Base-by-base conservation (phyloP, 257 asterid genomes). In the Orobanche coerulescens region DNA sequence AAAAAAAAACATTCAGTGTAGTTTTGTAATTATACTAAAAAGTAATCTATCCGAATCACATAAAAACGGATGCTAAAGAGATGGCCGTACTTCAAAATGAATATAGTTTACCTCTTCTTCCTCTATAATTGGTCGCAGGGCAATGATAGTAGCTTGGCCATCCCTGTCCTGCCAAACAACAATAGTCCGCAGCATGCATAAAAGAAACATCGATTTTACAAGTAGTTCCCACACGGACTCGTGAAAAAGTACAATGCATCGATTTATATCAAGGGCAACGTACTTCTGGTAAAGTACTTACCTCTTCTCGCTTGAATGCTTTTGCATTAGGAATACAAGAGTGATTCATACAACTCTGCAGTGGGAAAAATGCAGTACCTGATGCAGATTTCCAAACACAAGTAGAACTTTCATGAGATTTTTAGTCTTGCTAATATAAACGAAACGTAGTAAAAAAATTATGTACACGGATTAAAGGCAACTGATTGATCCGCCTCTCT, bases 281-380 rank as follows among this genome's bases (percentile, higher is more conserved):
- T 4, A 15, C 36, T 15, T 12, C 40, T 1, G 24, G 49, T n/a
- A n/a, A n/a, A n/a, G n/a, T 16, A 58, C 73, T 9, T 68, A 92
- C 98, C 96, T 84, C 93, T 44, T 92, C 97, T 20, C 95, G 72
- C 72, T 92, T 92, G 46, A 84, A 92, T 36, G 98, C 95, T 78
- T 75, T 92, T 23, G 94, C 95, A 71, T 89, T 89, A 36, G 97
- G 99, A 72, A 63, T 42, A 70, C 98, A 92, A 0, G 95, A 88
- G 78, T 92, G 98, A 64, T 92, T 92, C 83, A 88, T 86, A 68
- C 97, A 92, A 53, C 98, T 88, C 76, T 86, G 98, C 66, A 92
- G 33, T 40, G 96, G 97, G 73, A 76, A 86, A 78, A 92, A 92
- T 9, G 95, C 95, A 50, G 94, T 81, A 54, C 98, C 98, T 92